A percentile compares a stretch with the other conserved stretches of the same genome.
These are phyloP conservation scores for Thalassiosira mediterranea DNA, from an alignment of 352 stramenopile species.

Conservation along the genomic window DNA sequence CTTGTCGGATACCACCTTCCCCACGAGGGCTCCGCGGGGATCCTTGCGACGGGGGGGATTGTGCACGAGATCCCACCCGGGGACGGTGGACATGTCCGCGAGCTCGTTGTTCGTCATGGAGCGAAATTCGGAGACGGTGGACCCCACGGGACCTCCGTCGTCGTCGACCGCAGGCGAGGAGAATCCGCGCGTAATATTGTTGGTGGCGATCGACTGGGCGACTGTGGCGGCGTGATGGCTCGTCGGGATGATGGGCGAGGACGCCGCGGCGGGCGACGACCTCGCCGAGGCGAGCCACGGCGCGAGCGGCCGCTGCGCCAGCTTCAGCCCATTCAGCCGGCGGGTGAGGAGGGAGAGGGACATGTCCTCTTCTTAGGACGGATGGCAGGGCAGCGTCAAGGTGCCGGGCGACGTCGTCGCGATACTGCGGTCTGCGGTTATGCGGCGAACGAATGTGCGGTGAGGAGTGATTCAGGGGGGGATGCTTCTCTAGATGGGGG, in stretches of 20 bases:
- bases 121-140: slow-evolving; percentile 6
- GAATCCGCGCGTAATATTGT: not conserved
- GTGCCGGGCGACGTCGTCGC: too few relatives aligned
- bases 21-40: slow-evolving; percentile 85
- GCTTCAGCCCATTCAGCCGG: slow-evolving; percentile 15
- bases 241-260: not conserved
- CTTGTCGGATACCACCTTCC: slow-evolving; percentile 94
- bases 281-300: slow-evolving; percentile 1
- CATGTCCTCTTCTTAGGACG: too few relatives aligned
- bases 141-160: slow-evolving; percentile 23
- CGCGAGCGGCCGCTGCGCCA: slow-evolving; percentile 3
- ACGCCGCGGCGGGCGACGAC: not conserved
- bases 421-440: too few relatives aligned
- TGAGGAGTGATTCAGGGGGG: too few relatives aligned
- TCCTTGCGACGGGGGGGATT: slow-evolving; percentile 64
- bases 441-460: too few relatives aligned
- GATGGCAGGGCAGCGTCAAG: too few relatives aligned
- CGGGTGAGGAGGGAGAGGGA: slow-evolving; percentile 25
- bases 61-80: slow-evolving; percentile 76
- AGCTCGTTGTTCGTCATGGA: slow-evolving; percentile 77
- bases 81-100: slow-evolving; percentile 64
- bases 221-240: not conserved
- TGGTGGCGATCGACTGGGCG: not conserved
- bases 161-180: slow-evolving; percentile 6
- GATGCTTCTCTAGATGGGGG: too few relatives aligned